Evolutionary conservation across 805 yeast species (phyloP), one percentile per base, ranked within the genome.

Genomic region (Cyberlindnera americana): DNA sequence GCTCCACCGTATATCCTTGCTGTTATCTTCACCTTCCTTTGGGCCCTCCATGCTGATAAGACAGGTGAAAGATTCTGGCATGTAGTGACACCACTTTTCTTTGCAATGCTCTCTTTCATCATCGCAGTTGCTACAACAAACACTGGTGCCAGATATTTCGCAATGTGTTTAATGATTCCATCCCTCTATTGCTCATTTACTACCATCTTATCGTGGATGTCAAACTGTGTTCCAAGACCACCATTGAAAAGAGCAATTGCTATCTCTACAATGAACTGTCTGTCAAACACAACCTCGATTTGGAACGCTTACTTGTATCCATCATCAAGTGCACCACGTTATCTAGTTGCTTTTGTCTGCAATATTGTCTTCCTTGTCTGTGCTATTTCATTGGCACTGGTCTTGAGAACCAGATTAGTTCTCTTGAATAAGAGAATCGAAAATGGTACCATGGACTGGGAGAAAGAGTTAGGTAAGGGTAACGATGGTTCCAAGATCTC

Each of bases 81-180:
- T 48, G 70, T 71, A 36, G 61, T 65, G 1, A 41, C 57, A 5
- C 78, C 80, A 6, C 51, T 73, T 40, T 15, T 61, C 4, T 39
- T 70, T 2, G 57, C 81, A 1, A 52, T 74, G 48, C 48, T 64
- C 3, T 65, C 78, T 2, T 75, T 73, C 47, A 66, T 72, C 29
- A 65, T 77, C 14, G 64, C 77, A 1, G 75, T 70, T 18, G 58
- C 78, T 3, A 69, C 79, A 0, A 57, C 71, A 38, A 72, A 74
- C 42, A 70, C 74, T 1, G 82, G 77, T 6, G 81, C 80, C 3
- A 60, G 82, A 40, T 77, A 75, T 49, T 72, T 75, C 46, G 72
- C 81, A 17, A 75, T 78, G 81, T 73, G 77, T 49, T 61, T 75
- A 40, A 71, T 77, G 77, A 70, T 77, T 39, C 77, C 80, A 12